A percentile compares a stretch with the other conserved stretches of the same genome.
Evolutionary conservation across 2,329 filamentous ascomycete species (phyloP).

Genomic region (Tolypocladium tundrense): DNA sequence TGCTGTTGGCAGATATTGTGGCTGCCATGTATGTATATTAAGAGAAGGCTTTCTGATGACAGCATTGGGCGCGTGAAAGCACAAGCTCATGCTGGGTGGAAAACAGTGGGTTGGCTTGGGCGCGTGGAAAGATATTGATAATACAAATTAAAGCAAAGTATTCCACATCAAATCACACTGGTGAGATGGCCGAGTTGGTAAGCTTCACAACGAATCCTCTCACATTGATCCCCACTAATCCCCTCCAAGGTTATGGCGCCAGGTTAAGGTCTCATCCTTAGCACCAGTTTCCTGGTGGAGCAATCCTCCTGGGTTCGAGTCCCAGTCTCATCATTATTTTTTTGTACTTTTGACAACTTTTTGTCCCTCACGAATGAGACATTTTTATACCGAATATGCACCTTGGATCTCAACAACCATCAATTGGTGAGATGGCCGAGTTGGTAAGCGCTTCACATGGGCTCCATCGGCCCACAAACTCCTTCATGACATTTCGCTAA

Average conservation of each 20-base stretch:
- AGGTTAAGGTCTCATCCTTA: conserved; percentile 1
- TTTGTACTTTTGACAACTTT: conserved; percentile 9
- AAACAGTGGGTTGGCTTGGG: not conserved
- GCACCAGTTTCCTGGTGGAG: conserved; percentile 12
- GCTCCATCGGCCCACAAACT: not conserved
- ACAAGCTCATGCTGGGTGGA: not conserved
- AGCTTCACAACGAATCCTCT: too few species aligned
- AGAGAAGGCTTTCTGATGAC: too few species aligned
- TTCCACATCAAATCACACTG: not conserved
- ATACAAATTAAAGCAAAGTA: not conserved
- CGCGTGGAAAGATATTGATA: not conserved
- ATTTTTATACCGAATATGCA: not conserved
- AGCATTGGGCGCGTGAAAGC: not conserved
- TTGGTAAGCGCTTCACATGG: not conserved
- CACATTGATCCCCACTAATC: too few species aligned
- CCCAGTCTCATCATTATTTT: conserved; percentile 19
- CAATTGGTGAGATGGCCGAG: conserved; percentile 2
- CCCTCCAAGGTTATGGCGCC: conserved; percentile 1
- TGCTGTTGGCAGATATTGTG: too few species aligned
- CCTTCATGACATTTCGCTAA: not conserved
- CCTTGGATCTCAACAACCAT: not conserved
- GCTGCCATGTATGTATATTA: too few species aligned
- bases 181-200: conserved; percentile 3
- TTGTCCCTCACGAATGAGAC: not conserved
- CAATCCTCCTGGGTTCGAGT: conserved; percentile 19